A percentile compares a stretch with the other conserved stretches of the same genome.
phyloP scores from a whole-genome alignment of 768 basidiomycete genomes.

The Lactarius psammicola region DNA sequence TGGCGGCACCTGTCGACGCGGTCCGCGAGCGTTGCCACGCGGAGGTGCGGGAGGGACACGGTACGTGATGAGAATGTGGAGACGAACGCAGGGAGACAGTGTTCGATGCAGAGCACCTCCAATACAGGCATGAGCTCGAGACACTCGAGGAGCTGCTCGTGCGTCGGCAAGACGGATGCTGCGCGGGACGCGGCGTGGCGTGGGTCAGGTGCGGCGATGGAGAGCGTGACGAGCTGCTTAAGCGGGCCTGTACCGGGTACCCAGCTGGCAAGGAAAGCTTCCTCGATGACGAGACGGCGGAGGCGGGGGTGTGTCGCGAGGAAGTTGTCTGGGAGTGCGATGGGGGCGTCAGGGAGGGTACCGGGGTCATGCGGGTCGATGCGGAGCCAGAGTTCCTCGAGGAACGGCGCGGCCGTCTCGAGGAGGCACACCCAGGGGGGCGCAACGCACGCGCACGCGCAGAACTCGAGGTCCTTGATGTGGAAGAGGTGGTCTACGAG shows the following conservation, averaged over 20 bases:
- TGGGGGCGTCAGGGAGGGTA: not conserved
- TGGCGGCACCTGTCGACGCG: slow-evolving; percentile 22
- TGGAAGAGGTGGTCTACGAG: slow-evolving; percentile 21
- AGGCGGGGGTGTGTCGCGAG: slow-evolving; percentile 19
- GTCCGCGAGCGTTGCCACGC: not conserved
- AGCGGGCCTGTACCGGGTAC: not conserved
- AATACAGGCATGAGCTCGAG: slow-evolving; percentile 14
- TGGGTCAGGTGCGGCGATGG: slow-evolving; percentile 6
- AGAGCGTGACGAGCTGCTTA: slow-evolving; percentile 5
- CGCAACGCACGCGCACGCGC: slow-evolving; percentile 9
- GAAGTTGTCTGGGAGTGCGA: slow-evolving; percentile 12
- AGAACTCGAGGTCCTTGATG: slow-evolving; percentile 16
- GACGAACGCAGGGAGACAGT: slow-evolving; percentile 17
- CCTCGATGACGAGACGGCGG: slow-evolving; percentile 6
- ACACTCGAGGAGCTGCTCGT: slow-evolving; percentile 16
- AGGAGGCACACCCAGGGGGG: slow-evolving; percentile 7
- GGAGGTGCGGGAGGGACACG: slow-evolving; percentile 7
- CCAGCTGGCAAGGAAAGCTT: slow-evolving; percentile 15
- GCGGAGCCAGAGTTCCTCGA: slow-evolving; percentile 9
- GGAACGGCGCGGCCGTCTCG: slow-evolving; percentile 11
- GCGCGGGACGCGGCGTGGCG: slow-evolving; percentile 2
- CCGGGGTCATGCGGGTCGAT: slow-evolving; percentile 3
- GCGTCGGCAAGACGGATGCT: not conserved
- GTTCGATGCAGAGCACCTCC: slow-evolving; percentile 6
- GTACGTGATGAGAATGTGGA: slow-evolving; percentile 1